Evolutionary conservation across 352 stramenopile genomes (phyloP).

Genomic region (Phytophthora capsici): DNA sequence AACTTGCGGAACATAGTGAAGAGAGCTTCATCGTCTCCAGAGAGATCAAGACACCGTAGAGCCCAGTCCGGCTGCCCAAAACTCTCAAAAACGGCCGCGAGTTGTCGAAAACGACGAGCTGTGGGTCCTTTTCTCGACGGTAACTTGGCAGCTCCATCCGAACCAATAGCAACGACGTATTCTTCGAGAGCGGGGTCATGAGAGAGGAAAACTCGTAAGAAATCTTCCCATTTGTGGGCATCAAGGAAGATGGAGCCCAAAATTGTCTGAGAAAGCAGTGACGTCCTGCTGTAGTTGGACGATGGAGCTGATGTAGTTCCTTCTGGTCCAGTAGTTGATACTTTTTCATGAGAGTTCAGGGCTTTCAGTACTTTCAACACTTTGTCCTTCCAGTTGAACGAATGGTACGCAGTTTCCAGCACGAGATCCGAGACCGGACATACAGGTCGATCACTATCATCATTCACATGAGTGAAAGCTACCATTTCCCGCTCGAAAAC

Average conservation of each 20-base stretch:
- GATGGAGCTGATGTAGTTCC: slow-evolving; percentile 11
- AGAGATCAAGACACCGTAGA: slow-evolving; percentile 70
- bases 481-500: slow-evolving; percentile 73
- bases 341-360: slow-evolving; percentile 29
- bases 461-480: slow-evolving; percentile 51
- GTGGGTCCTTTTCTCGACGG: slow-evolving; percentile 56
- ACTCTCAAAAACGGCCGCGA: slow-evolving; percentile 53
- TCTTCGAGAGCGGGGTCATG: slow-evolving; percentile 69
- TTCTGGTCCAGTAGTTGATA: slow-evolving; percentile 15
- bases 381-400: slow-evolving; percentile 67
- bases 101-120: slow-evolving; percentile 44
- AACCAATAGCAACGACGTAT: slow-evolving; percentile 65
- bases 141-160: slow-evolving; percentile 55
- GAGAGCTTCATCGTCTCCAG: slow-evolving; percentile 71
- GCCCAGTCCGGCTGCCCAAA: slow-evolving; percentile 65
- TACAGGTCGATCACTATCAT: slow-evolving; percentile 43
- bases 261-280: slow-evolving; percentile 45
- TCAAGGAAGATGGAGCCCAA: slow-evolving; percentile 63
- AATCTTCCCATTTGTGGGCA: slow-evolving; percentile 61
- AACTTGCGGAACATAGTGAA: slow-evolving; percentile 53
- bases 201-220: slow-evolving; percentile 53
- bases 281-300: slow-evolving; percentile 51
- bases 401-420: slow-evolving; percentile 50
- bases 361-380: slow-evolving; percentile 54
- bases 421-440: slow-evolving; percentile 58